Percentiles rank a stretch among this genome's conserved stretches.
These are phyloP conservation scores for Chloris gayana DNA, from an alignment of 176 grass and related monocot genomes.

Conservation along the genomic window DNA sequence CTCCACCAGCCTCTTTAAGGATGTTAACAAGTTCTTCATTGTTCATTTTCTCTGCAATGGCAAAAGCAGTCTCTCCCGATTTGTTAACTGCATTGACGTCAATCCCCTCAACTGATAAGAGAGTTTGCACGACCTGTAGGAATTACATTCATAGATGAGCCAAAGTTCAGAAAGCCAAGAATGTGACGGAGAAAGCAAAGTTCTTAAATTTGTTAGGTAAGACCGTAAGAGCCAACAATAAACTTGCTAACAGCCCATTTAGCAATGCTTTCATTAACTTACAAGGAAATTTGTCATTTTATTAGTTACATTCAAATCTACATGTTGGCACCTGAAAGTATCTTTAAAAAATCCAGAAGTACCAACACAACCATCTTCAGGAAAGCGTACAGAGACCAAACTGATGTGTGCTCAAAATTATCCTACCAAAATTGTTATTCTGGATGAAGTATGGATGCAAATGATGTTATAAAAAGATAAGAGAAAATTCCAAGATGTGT, in stretches of 20 bases:
- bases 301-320: neutral
- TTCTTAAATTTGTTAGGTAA: neutral
- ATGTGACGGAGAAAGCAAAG: neutral
- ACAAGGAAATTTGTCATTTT: neutral
- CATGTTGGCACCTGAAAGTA: neutral
- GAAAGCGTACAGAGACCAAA: neutral
- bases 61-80: slow-evolving; percentile 71
- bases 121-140: slow-evolving; percentile 62
- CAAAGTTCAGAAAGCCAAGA: neutral
- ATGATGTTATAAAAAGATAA: neutral
- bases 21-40: slow-evolving; percentile 70
- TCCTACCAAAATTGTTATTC: neutral
- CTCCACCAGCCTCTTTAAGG: slow-evolving; percentile 62
- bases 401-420: neutral
- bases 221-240: neutral
- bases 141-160: slow-evolving; percentile 42
- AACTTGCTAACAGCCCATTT: neutral
- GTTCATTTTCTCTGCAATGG: slow-evolving; percentile 71
- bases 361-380: neutral
- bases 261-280: neutral
- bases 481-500: neutral
- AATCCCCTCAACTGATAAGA: slow-evolving; percentile 65
- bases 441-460: neutral
- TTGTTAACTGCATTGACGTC: slow-evolving; percentile 76
- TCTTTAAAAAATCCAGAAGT: neutral